A percentile compares a stretch with the other conserved stretches of the same genome.
Conservation (phyloP, 108 stramenopile genomes). For the Schizochytrium sp. region DNA sequence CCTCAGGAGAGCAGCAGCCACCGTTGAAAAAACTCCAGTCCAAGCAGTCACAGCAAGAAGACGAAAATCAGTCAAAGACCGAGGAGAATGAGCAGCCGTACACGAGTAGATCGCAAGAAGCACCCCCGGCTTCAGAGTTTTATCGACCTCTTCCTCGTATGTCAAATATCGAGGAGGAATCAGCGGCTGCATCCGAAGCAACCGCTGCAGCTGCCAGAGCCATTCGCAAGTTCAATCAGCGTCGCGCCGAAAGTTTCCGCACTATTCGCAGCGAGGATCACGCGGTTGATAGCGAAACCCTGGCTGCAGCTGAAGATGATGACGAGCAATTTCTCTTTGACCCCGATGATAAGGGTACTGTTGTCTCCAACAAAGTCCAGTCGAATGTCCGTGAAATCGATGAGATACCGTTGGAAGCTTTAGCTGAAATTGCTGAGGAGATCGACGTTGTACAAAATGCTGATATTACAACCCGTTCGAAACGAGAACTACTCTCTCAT, state of each 20-base stretch:
- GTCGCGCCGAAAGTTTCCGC: constrained; percentile 13
- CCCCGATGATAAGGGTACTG: neutral
- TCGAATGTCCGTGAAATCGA: neutral
- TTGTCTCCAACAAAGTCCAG: neutral
- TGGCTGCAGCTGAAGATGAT: neutral
- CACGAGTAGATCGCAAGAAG: no score
- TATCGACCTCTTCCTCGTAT: no score
- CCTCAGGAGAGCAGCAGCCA: no score
- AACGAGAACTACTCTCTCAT: neutral
- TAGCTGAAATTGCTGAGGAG: neutral
- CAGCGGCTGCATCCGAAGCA: neutral
- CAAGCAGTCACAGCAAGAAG: no score
- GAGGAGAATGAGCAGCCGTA: no score
- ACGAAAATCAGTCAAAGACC: no score
- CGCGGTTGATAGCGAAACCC: neutral
- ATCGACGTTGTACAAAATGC: neutral
- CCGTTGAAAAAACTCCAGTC: no score
- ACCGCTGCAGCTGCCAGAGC: neutral
- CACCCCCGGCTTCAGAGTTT: no score
- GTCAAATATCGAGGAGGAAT: neutral
- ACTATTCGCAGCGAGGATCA: constrained; percentile 18
- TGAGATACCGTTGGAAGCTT: neutral
- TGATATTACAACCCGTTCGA: neutral
- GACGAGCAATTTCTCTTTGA: neutral
- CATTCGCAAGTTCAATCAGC: neutral